These are phyloP conservation scores for Trichosporon coremiiforme DNA, from an alignment of 1,284 basidiomycete species.

Conservation along the genomic window DNA sequence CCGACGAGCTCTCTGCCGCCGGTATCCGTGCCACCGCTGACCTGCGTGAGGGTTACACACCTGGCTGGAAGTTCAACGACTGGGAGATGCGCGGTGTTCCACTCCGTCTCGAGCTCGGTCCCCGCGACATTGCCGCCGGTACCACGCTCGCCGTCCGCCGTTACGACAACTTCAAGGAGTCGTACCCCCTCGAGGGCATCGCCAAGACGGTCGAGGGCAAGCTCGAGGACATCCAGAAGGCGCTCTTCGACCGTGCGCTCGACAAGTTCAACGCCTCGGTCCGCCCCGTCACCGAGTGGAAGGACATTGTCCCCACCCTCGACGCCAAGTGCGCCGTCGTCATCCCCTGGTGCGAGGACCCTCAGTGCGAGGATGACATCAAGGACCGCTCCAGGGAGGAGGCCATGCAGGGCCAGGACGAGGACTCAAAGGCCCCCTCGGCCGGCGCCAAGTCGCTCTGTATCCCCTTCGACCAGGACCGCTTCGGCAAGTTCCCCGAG, in stretches of 20 bases:
- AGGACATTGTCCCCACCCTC: constrained; percentile 84
- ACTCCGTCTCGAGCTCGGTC: constrained; percentile 93
- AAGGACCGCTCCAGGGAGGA: constrained; percentile 80
- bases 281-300: constrained; percentile 79
- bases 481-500: constrained; percentile 64
- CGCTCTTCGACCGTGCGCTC: constrained; percentile 84
- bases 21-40: constrained; percentile 88
- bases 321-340: constrained; percentile 87
- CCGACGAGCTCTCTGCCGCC: constrained; percentile 67
- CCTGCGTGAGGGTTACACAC: constrained; percentile 91
- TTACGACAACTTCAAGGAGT: constrained; percentile 77
- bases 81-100: constrained; percentile 99
- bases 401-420: constrained; percentile 67
- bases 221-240: constrained; percentile 82
- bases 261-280: constrained; percentile 73
- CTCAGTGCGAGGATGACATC: constrained; percentile 95
- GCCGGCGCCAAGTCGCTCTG: constrained; percentile 96
- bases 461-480: constrained; percentile 92
- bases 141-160: constrained; percentile 85
- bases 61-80: constrained; percentile 98
- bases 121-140: constrained; percentile 82
- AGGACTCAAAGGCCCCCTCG: constrained; percentile 93
- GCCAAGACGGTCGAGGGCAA: constrained; percentile 64
- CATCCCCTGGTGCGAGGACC: constrained; percentile 95
- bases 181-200: constrained; percentile 71